Evolutionary conservation across 2,329 filamentous ascomycete genomes (phyloP), one percentile per base, ranked within the genome.

Genomic region (Trichoderma citrinoviride): DNA sequence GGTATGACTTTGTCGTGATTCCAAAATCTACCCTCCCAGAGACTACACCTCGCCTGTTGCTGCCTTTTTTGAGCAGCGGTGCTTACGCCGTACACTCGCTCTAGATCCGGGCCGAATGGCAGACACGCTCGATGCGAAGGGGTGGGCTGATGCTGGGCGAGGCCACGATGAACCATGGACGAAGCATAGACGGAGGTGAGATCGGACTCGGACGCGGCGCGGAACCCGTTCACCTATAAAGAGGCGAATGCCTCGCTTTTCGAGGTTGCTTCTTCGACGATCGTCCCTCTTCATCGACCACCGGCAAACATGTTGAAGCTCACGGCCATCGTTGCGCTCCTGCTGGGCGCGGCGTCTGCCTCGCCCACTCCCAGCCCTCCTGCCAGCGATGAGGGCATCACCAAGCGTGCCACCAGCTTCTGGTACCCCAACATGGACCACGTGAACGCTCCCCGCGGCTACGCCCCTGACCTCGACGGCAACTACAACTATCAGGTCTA

Each of bases 391-490:
- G 65, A 69, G 44, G 57, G 56, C 53, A 27, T 68, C 25, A 47
- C 60, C n/a, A 67, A 67, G 55, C 65, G 66, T 49, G 54, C 67
- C 23, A 73, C 70, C 37, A 73, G 69, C 53, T 81, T 77, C 68
- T 80, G 78, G 77, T 80, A 81, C 69, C 71, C 78, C 41, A 77
- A 78, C 60, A 73, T 81, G 70, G 78, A 81, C 58, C 79, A 81
- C 65, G 74, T 73, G 0, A 74, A 72, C 1, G 23, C 71, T 1
- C 61, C 73, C 17, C 73, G 78, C 7, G 78, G 79, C 7, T 79
- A 73, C 61, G 78, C 78, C 2, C 79, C 78, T 1, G 76, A 80
- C 49, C 73, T 80, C 3, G 78, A 77, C 41, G 69, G 69, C 21
- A 76, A 79, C 66, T 73, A 67, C 58, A 68, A 66, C 12, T 81